Conservation (phyloP, 306 rosid species). For the Bauhinia variegata region DNA sequence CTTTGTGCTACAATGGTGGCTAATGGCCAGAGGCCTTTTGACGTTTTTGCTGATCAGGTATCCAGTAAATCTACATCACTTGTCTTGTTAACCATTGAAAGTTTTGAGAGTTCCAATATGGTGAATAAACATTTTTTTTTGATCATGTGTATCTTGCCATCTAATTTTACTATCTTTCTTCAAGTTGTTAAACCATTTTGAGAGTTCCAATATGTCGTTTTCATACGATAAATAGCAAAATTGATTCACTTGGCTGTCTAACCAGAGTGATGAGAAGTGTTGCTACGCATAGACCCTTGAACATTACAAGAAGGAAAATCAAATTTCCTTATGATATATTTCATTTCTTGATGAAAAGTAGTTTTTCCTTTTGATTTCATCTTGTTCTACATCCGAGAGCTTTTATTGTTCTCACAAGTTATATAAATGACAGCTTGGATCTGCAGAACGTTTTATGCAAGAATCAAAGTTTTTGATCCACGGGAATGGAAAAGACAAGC, state of each 20-base stretch:
- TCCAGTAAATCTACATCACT: conserved; percentile 21
- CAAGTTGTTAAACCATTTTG: not conserved
- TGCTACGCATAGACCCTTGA: conserved; percentile 13
- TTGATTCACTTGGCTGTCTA: conserved; percentile 1
- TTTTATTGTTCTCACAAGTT: conserved; percentile 29
- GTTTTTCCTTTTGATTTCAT: conserved; percentile 12
- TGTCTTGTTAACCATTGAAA: conserved; percentile 15
- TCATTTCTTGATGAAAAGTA: conserved; percentile 4
- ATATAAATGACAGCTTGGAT: conserved; percentile 72
- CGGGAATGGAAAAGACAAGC: conserved; percentile 84
- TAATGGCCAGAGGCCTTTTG: conserved; percentile 86
- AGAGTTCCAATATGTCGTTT: conserved; percentile 6
- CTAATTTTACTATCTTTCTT: not conserved
- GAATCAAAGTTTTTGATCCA: conserved; percentile 82
- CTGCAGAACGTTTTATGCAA: conserved; percentile 80
- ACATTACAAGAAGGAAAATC: conserved; percentile 1
- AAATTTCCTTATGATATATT: conserved; percentile 13
- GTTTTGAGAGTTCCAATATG: conserved; percentile 18
- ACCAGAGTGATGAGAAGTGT: not conserved
- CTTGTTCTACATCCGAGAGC: conserved; percentile 21
- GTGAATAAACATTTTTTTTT: not conserved
- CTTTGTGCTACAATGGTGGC: conserved; percentile 95
- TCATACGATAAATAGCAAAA: not conserved
- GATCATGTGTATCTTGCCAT: not conserved
- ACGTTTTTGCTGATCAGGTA: conserved; percentile 87